Evolutionary conservation across 768 basidiomycete species (phyloP).

Genomic region (Kwoniella sp.): DNA sequence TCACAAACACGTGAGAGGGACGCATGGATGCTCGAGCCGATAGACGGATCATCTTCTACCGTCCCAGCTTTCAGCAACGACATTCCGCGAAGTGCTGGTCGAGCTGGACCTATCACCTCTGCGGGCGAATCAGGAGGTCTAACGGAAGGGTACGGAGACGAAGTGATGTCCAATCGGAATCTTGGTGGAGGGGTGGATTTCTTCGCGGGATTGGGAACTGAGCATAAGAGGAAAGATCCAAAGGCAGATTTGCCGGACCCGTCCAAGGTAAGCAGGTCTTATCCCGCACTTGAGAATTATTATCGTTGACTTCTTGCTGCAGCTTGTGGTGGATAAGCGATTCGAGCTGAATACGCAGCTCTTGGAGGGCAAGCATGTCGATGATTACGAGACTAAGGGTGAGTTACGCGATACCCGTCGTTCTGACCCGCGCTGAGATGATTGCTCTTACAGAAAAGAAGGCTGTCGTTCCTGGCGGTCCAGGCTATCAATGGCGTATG

Average conservation of each 20-base stretch:
- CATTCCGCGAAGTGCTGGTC: constrained; percentile 36
- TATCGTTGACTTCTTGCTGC: neutral
- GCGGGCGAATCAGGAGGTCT: constrained; percentile 26
- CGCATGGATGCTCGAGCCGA: constrained; percentile 80
- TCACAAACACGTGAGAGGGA: constrained; percentile 65
- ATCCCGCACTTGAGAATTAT: neutral
- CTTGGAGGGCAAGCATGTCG: constrained; percentile 60
- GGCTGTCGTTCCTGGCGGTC: constrained; percentile 75
- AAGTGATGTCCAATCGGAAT: constrained; percentile 61
- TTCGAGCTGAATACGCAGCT: constrained; percentile 57
- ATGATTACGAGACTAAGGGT: constrained; percentile 59
- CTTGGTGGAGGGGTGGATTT: constrained; percentile 73
- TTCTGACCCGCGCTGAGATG: constrained; percentile 37
- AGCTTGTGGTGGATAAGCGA: constrained; percentile 49
- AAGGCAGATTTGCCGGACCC: constrained; percentile 66
- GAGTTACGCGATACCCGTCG: constrained; percentile 53
- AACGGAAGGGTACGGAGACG: constrained; percentile 59
- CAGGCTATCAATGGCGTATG: constrained; percentile 97
- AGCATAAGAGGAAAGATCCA: constrained; percentile 63
- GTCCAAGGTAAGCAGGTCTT: constrained; percentile 64
- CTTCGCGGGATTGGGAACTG: constrained; percentile 83
- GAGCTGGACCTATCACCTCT: neutral
- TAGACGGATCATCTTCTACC: constrained; percentile 42
- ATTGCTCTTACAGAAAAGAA: constrained; percentile 58
- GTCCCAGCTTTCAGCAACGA: constrained; percentile 38